Percentiles rank a stretch among this genome's conserved stretches.
Conservation (phyloP, 2,329 filamentous ascomycete species). For the Botrytis paeoniae region DNA sequence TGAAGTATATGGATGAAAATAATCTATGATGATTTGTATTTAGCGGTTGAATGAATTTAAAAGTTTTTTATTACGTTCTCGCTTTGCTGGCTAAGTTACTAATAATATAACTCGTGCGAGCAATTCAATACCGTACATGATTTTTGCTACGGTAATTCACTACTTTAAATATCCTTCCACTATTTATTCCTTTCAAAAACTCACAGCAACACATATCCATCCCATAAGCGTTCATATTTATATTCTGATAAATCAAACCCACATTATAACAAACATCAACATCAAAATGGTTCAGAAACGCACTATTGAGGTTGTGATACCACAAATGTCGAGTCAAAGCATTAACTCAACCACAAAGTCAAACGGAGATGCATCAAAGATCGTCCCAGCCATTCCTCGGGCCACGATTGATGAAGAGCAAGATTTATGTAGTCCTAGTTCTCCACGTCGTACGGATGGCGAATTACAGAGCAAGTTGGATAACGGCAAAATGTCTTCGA, state of each 20-base stretch:
- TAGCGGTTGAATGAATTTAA: slow-evolving; percentile 2
- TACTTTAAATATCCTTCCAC: background rate
- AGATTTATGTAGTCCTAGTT: background rate
- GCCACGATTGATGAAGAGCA: background rate
- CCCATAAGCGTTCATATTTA: background rate
- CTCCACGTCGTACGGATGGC: background rate
- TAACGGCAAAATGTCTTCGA: background rate
- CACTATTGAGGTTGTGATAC: background rate
- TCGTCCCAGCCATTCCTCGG: background rate
- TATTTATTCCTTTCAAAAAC: background rate
- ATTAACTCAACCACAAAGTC: background rate
- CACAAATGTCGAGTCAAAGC: background rate
- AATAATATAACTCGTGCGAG: background rate
- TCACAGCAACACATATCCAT: background rate
- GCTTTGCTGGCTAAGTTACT: background rate
- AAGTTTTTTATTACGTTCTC: background rate
- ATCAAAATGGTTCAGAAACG: slow-evolving; percentile 2
- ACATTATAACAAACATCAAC: background rate
- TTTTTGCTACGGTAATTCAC: background rate
- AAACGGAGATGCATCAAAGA: background rate
- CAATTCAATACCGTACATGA: background rate
- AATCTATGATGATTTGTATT: slow-evolving; percentile 14
- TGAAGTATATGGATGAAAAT: slow-evolving; percentile 46
- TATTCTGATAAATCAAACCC: background rate
- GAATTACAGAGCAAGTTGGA: background rate